Evolutionary conservation across 1,139 yeast species (phyloP).

Genomic region (Scheffersomyces insectosa): DNA sequence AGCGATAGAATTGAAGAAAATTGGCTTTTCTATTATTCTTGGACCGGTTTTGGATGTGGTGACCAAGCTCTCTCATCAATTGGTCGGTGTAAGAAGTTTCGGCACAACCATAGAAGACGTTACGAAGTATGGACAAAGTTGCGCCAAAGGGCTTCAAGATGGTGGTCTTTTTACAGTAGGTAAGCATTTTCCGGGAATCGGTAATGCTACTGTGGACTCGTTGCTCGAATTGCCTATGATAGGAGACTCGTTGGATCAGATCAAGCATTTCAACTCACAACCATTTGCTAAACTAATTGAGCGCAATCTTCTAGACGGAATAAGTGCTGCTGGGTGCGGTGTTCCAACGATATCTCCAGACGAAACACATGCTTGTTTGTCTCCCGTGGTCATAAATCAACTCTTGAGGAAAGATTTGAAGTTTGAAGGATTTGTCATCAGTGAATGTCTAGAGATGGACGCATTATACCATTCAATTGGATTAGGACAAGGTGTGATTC

Average conservation of each 20-base stretch:
- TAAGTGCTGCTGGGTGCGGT: conserved; percentile 68
- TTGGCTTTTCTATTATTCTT: conserved; percentile 58
- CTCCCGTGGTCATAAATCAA: conserved; percentile 57
- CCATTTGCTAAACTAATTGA: conserved; percentile 56
- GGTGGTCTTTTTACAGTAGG: conserved; percentile 62
- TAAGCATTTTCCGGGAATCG: conserved; percentile 70
- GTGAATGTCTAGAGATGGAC: conserved; percentile 69
- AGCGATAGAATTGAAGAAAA: conserved; percentile 52
- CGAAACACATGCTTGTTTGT: conserved; percentile 64
- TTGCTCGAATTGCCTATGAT: conserved; percentile 60
- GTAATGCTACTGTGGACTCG: conserved; percentile 60
- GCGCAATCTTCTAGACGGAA: conserved; percentile 52
- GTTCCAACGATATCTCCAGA: conserved; percentile 64
- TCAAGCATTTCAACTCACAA: conserved; percentile 49
- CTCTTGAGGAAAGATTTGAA: conserved; percentile 53
- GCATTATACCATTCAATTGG: conserved; percentile 65
- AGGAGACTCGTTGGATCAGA: conserved; percentile 56
- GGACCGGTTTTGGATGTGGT: conserved; percentile 70
- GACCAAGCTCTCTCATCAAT: conserved; percentile 55
- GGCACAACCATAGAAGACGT: conserved; percentile 65
- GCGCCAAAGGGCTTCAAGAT: conserved; percentile 54
- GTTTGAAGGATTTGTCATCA: conserved; percentile 60
- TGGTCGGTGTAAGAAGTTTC: conserved; percentile 64
- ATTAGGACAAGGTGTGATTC: conserved; percentile 63
- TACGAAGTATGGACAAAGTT: conserved; percentile 53